Base-by-base conservation (phyloP, 148 eudicot species). In the Tetragonia tetragonoides region DNA sequence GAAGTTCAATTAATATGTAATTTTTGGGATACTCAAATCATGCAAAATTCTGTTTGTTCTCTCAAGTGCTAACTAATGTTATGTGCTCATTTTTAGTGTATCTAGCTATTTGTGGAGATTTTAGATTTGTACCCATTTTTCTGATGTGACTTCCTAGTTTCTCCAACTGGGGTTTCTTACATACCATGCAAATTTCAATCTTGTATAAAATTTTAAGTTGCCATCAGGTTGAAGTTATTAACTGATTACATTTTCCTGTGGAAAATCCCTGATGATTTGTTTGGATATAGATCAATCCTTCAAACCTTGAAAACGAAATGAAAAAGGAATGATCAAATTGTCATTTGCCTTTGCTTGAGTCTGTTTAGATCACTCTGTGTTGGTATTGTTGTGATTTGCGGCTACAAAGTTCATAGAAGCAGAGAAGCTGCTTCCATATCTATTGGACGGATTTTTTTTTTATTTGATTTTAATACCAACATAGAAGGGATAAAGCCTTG, bases 31-130 rank as follows among this genome's bases (percentile, higher is more conserved):
- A 40, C 49, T 69, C 10, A 42, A 71, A 37, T 49, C 64, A 78
- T 78, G 76, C 68, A 53, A 16, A 56, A 74, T 66, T 54, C 44
- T 72, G 23, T 65, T 65, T 49, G 53, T 49, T 40, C 51, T 34
- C 53, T 65, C 41, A n/a, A 28, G 72, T 63, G 15, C 2, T 77
- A 2, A 9, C 62, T 34, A 7, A 28, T 34, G 34, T 23, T 70
- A n/a, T 23, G 61, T 57, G 62, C 54, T 66, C 39, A 16, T 51
- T 20, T 66, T 49, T 49, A 49, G 46, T 44, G 23, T 65, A 21
- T 1, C 0, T 60, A 11, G 47, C 46, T 18, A 18, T 6, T 17
- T 34, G 57, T 46, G 23, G 34, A 47, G 44, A 66, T 47, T 40
- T 34, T 51, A 16, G 46, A 46, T 38, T 66, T 37, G 7, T 39